Evolutionary conservation across 2,329 filamentous ascomycete species (phyloP).

Genomic region (Arachnomyces sp.): DNA sequence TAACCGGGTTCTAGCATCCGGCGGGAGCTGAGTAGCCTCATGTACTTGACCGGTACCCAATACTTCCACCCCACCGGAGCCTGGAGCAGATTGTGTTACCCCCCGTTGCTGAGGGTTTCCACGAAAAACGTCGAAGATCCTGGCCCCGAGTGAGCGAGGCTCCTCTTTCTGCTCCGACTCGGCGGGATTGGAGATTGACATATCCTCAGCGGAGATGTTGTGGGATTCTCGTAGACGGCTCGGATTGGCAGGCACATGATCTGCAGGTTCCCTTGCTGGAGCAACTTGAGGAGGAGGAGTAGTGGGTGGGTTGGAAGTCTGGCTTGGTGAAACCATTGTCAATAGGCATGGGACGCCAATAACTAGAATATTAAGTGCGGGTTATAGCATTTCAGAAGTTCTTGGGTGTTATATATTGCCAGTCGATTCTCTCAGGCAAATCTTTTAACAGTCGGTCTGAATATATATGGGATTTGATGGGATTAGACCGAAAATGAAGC

Average conservation of each 20-base stretch:
- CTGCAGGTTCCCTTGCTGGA: not conserved
- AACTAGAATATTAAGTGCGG: too few species aligned
- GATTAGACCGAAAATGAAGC: too few species aligned
- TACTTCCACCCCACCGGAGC: constrained; percentile 3
- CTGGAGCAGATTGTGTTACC: constrained; percentile 10
- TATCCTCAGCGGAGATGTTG: constrained; percentile 10
- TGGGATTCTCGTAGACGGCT: constrained; percentile 8
- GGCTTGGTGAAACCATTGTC: too few species aligned
- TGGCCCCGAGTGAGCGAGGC: constrained; percentile 23
- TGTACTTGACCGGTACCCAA: constrained; percentile 3
- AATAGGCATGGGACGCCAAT: too few species aligned
- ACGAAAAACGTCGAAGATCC: constrained; percentile 25
- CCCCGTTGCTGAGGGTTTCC: constrained; percentile 9
- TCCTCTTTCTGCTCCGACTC: constrained; percentile 14
- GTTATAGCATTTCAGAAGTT: too few species aligned
- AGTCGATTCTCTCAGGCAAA: too few species aligned
- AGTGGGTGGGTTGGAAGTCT: too few species aligned
- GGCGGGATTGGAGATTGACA: constrained; percentile 22
- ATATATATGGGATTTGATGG: too few species aligned
- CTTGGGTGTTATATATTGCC: too few species aligned
- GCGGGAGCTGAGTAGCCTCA: constrained; percentile 15
- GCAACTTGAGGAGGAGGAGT: not conserved
- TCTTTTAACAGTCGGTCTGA: too few species aligned
- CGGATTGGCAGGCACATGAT: not conserved
- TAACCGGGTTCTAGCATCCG: constrained; percentile 29